Percentiles rank a stretch among this genome's conserved stretches.
These are phyloP conservation scores for Triangularia verruculosa DNA, from an alignment of 2,329 filamentous ascomycete genomes.

Conservation along the genomic window DNA sequence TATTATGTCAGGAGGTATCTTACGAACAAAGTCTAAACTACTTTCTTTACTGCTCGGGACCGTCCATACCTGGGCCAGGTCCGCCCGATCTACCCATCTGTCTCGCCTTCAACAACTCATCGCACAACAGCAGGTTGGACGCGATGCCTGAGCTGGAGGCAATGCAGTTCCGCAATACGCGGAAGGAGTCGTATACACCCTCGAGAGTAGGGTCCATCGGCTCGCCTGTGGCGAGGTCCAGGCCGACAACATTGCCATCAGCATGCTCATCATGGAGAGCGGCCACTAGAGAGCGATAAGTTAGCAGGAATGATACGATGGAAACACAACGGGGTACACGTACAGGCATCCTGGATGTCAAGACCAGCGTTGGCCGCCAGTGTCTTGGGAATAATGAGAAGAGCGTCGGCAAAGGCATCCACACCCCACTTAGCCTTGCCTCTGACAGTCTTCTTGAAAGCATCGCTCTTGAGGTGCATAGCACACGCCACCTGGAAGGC, in stretches of 20 bases:
- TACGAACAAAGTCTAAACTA: conserved; percentile 37
- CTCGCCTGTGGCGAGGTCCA: conserved; percentile 82
- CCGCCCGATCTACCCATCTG: conserved; percentile 77
- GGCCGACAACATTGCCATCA: conserved; percentile 80
- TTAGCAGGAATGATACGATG: conserved; percentile 9
- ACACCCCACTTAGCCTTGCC: conserved; percentile 98
- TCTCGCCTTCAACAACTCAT: conserved; percentile 94
- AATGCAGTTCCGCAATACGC: conserved; percentile 88
- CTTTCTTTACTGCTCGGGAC: conserved; percentile 46
- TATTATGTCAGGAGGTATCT: conserved; percentile 27
- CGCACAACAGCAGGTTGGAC: conserved; percentile 89
- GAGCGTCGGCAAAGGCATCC: conserved; percentile 87
- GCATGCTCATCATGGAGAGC: conserved; percentile 79
- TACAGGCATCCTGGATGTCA: conserved; percentile 92
- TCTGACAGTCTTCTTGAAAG: conserved; percentile 86
- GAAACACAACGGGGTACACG: conserved; percentile 41
- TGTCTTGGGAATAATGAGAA: conserved; percentile 95
- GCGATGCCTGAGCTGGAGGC: conserved; percentile 94
- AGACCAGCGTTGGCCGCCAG: conserved; percentile 93
- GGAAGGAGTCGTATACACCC: conserved; percentile 94
- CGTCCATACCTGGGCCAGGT: conserved; percentile 64
- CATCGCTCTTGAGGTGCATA: conserved; percentile 79
- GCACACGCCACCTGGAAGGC: conserved; percentile 96
- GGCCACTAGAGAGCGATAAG: conserved; percentile 59
- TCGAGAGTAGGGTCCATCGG: conserved; percentile 93